Base-by-base conservation (phyloP, 192 early-diverging fungal species). In the Paraglomus brasilianum region DNA sequence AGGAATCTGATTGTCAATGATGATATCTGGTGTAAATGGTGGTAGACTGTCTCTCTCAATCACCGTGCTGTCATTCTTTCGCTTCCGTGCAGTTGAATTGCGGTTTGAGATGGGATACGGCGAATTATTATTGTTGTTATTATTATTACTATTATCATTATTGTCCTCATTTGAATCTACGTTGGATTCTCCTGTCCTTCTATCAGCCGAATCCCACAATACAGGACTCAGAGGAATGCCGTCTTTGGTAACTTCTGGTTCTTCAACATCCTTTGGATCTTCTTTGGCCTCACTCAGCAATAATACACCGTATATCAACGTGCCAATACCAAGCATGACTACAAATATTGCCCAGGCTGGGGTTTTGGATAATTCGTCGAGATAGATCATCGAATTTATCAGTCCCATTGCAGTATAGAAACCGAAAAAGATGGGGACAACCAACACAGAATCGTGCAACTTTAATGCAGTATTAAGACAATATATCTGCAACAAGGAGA, bases 341-440 rank as follows among this genome's bases (percentile, higher is more conserved):
- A 85, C 63, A 1, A 75, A 48, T 2, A 83, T 69, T 4, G 80
- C 81, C 86, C 82, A 82, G 4, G 71, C 70, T 10, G 83, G 75
- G 48, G 81, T 83, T 15, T 73, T 69, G 24, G 72, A 70, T 49
- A 87, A 63, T 53, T 84, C 79, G 66, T 87, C 71, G 4, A 87
- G 66, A 69, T 85, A 87, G 36, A 87, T 82, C 45, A 81, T 85
- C 5, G 85, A 80, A 42, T 86, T 86, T 52, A 84, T 79, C 8
- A 86, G 71, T 8, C 85, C 85, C 63, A 86, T 75, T 0, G 81
- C 79, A 10, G 85, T 84, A 75, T 72, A 81, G 72, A 80, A 77
- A 41, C 85, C 85, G 51, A 83, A 86, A 59, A 86, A 86, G 1
- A 81, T 78, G 19, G 85, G 85, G 0, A 86, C 85, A 4, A 86